phyloP scores from a whole-genome alignment of 192 early-diverging fungal genomes.

The Coemansia sp. region DNA sequence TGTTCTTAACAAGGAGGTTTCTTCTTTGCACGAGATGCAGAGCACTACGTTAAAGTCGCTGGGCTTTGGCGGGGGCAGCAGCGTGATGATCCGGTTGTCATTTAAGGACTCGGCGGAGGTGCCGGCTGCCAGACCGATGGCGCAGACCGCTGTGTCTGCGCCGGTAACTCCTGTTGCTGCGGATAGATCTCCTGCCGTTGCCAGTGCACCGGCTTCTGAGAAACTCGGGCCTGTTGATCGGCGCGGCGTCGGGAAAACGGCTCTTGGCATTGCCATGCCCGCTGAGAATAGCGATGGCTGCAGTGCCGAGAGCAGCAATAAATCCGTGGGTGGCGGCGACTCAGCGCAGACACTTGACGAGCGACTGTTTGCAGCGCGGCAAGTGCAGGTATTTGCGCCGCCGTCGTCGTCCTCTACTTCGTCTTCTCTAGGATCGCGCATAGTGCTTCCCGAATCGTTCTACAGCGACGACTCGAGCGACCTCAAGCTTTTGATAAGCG shows the following conservation, averaged over 20 bases:
- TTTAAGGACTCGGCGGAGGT: slow-evolving; percentile 55
- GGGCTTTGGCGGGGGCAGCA: slow-evolving; percentile 64
- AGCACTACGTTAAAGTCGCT: slow-evolving; percentile 65
- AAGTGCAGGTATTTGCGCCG: slow-evolving; percentile 54
- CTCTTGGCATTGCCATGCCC: not conserved
- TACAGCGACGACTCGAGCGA: slow-evolving; percentile 76
- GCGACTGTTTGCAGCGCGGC: slow-evolving; percentile 5
- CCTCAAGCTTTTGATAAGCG: slow-evolving; percentile 61
- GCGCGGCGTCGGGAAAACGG: not conserved
- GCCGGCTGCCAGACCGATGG: not conserved
- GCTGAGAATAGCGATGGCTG: too few relatives aligned
- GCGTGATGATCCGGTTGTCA: slow-evolving; percentile 66
- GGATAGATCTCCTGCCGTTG: not conserved
- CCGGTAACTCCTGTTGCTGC: not conserved
- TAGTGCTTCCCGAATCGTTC: slow-evolving; percentile 84
- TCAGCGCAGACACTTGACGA: not conserved
- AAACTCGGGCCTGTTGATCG: not conserved
- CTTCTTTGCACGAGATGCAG: slow-evolving; percentile 58
- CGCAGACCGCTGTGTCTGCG: not conserved
- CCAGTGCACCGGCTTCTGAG: not conserved
- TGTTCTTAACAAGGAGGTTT: slow-evolving; percentile 54
- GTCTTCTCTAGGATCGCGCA: slow-evolving; percentile 30
- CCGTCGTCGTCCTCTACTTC: slow-evolving; percentile 40
- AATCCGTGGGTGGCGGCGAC: not conserved
- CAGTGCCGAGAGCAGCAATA: too few relatives aligned